Conservation (phyloP, 2,329 filamentous ascomycete genomes). For the Fusarium piperis region DNA sequence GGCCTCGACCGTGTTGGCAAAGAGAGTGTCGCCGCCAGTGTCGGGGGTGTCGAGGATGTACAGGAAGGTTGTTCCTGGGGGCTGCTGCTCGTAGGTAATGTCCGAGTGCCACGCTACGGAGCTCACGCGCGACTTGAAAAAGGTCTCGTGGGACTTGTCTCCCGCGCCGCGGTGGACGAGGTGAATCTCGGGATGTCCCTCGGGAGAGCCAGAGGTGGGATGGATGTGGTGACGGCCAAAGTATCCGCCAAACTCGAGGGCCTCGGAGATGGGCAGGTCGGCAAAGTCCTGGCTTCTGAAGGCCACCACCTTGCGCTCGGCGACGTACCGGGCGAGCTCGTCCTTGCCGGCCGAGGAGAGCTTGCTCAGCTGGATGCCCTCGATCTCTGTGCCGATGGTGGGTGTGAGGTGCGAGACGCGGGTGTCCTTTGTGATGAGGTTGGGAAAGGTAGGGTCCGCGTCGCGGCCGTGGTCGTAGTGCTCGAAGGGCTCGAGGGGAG, state of each 20-base stretch:
- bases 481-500: slow-evolving; percentile 74
- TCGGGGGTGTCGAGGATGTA: slow-evolving; percentile 86
- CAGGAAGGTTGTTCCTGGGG: slow-evolving; percentile 88
- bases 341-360: slow-evolving; percentile 76
- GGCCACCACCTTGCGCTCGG: slow-evolving; percentile 80
- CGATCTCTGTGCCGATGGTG: slow-evolving; percentile 77
- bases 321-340: slow-evolving; percentile 78
- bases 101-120: slow-evolving; percentile 91
- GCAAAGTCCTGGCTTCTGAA: slow-evolving; percentile 81
- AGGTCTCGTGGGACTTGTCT: slow-evolving; percentile 61
- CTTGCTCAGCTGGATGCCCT: slow-evolving; percentile 75
- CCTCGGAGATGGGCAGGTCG: slow-evolving; percentile 74
- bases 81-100: slow-evolving; percentile 87
- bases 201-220: slow-evolving; percentile 79
- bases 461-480: slow-evolving; percentile 81
- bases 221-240: slow-evolving; percentile 87
- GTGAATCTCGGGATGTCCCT: slow-evolving; percentile 78
- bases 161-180: slow-evolving; percentile 76
- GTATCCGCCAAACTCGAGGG: slow-evolving; percentile 75
- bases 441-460: slow-evolving; percentile 74
- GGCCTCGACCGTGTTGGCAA: slow-evolving; percentile 80
- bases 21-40: slow-evolving; percentile 86
- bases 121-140: slow-evolving; percentile 76
- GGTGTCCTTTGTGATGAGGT: slow-evolving; percentile 68
- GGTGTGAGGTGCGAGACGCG: slow-evolving; percentile 72